Percentiles rank a stretch among this genome's conserved stretches.
These are phyloP conservation scores for Penium margaritaceum DNA, from an alignment of 139 green algal species.

Conservation along the genomic window DNA sequence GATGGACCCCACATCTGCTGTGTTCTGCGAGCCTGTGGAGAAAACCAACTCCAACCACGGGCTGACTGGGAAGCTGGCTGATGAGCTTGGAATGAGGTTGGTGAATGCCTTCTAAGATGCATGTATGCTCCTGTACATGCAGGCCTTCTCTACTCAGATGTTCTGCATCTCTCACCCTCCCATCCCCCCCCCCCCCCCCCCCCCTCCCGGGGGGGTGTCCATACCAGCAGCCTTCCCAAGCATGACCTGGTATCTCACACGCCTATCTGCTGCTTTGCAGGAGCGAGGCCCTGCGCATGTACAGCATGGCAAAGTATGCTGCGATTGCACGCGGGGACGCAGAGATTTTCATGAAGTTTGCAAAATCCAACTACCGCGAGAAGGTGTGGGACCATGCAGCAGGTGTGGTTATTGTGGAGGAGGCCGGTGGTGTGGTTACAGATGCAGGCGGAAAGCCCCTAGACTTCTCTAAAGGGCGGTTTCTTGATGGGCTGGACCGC, in stretches of 20 bases:
- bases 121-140: too few relatives aligned
- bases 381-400: constrained; percentile 57
- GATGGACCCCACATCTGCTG: too few relatives aligned
- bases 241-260: too few relatives aligned
- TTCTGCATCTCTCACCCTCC: background rate
- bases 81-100: constrained; percentile 40
- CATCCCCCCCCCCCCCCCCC: background rate
- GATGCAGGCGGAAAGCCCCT: constrained; percentile 49
- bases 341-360: constrained; percentile 57
- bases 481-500: constrained; percentile 42
- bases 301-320: constrained; percentile 55
- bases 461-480: constrained; percentile 47
- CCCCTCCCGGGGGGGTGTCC: too few relatives aligned
- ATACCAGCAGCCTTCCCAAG: too few relatives aligned
- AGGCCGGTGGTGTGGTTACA: constrained; percentile 50
- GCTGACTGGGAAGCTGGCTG: constrained; percentile 38
- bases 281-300: constrained; percentile 37
- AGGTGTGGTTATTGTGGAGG: constrained; percentile 52
- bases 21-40: constrained; percentile 49
- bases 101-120: too few relatives aligned
- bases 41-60: constrained; percentile 44
- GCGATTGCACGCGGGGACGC: constrained; percentile 48
- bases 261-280: too few relatives aligned
- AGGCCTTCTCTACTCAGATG: too few relatives aligned
- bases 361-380: constrained; percentile 47